Conservation (phyloP, 2,329 filamentous ascomycete species). For the Penicillium sp. region DNA sequence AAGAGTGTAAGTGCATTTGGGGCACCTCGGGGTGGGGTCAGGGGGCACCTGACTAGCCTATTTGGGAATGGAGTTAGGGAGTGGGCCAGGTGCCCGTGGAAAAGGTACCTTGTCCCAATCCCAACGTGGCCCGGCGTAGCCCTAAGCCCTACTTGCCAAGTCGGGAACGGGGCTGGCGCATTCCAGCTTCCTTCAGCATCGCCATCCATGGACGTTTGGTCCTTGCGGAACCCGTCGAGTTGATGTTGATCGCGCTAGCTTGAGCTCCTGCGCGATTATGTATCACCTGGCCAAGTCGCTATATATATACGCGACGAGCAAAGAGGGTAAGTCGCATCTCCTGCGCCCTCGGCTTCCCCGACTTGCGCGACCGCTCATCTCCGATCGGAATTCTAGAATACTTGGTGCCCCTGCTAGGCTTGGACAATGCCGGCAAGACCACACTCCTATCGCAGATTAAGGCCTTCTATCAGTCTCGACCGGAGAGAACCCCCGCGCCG, state of each 20-base stretch:
- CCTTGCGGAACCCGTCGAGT: constrained; percentile 8
- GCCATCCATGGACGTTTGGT: too few species aligned
- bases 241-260: constrained; percentile 17
- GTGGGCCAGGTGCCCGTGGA: too few species aligned
- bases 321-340: constrained; percentile 66
- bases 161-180: constrained; percentile 19
- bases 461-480: constrained; percentile 63
- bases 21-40: too few species aligned
- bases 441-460: constrained; percentile 97
- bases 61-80: too few species aligned
- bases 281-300: constrained; percentile 95
- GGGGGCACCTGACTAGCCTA: too few species aligned
- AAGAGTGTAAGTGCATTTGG: too few species aligned
- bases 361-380: background rate
- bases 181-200: too few species aligned
- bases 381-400: constrained; percentile 63
- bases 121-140: constrained; percentile 6
- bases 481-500: constrained; percentile 46
- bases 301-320: constrained; percentile 92
- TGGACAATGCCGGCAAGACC: constrained; percentile 98
- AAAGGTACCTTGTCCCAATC: too few species aligned
- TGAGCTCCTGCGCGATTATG: constrained; percentile 55
- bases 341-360: background rate
- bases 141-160: constrained; percentile 32
- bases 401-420: constrained; percentile 91